phyloP scores from a whole-genome alignment of 2,329 filamentous ascomycete species.

The Akanthomyces muscarius region DNA sequence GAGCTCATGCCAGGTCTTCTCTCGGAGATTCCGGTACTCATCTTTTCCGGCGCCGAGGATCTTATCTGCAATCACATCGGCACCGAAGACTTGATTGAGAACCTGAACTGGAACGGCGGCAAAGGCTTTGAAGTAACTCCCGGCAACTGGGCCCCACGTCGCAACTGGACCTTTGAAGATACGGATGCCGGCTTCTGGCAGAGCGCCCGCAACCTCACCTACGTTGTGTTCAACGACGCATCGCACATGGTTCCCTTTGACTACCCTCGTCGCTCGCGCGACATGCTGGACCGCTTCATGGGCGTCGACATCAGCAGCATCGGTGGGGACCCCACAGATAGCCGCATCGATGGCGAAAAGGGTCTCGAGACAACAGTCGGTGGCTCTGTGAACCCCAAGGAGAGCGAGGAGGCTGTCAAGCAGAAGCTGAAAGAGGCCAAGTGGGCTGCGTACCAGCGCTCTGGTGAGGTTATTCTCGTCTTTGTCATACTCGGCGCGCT shows the following conservation, averaged over 20 bases:
- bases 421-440: conserved; percentile 75
- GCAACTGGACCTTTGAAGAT: conserved; percentile 90
- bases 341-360: conserved; percentile 80
- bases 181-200: conserved; percentile 89
- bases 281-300: conserved; percentile 98
- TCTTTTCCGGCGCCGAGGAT: conserved; percentile 93
- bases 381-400: conserved; percentile 57
- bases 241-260: conserved; percentile 99
- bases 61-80: conserved; percentile 96
- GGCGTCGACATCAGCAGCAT: conserved; percentile 86
- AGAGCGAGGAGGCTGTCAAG: conserved; percentile 58
- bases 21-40: conserved; percentile 69
- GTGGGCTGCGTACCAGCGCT: conserved; percentile 84
- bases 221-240: conserved; percentile 90
- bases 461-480: conserved; percentile 78
- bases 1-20: conserved; percentile 74
- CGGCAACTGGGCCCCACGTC: conserved; percentile 85
- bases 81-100: conserved; percentile 85
- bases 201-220: conserved; percentile 89
- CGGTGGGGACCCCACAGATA: conserved; percentile 74
- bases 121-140: conserved; percentile 86
- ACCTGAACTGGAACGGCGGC: conserved; percentile 86
- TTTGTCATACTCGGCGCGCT: conserved; percentile 71
- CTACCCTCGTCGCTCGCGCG: conserved; percentile 76
- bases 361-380: conserved; percentile 73